These are phyloP conservation scores for Termitomyces eurrhizus DNA, from an alignment of 768 basidiomycete genomes.

Conservation along the genomic window DNA sequence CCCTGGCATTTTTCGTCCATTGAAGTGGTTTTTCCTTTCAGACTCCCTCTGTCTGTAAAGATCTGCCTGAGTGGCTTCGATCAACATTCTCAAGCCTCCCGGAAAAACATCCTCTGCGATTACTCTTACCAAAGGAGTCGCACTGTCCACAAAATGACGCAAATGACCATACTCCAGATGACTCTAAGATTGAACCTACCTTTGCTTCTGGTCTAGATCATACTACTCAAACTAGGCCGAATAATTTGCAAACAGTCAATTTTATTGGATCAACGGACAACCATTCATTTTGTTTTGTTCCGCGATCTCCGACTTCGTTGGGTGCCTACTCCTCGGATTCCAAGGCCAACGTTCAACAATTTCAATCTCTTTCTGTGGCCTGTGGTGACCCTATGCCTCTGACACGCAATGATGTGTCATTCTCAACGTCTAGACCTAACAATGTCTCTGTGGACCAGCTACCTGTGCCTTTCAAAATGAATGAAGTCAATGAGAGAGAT, in stretches of 20 bases:
- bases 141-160: background rate
- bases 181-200: conserved; percentile 9
- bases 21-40: background rate
- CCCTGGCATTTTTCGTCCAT: background rate
- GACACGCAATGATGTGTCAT: background rate
- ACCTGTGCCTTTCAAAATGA: background rate
- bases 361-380: background rate
- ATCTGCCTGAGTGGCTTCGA: conserved; percentile 55
- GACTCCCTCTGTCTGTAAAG: conserved; percentile 9
- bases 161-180: background rate
- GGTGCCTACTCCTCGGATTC: background rate
- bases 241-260: background rate
- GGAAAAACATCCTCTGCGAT: conserved; percentile 42
- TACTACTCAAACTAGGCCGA: background rate
- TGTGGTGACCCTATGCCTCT: background rate
- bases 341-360: background rate
- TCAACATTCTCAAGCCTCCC: conserved; percentile 46
- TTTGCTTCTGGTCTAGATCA: conserved; percentile 18
- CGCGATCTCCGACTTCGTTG: background rate
- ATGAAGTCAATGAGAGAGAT: background rate
- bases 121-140: conserved; percentile 28
- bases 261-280: background rate
- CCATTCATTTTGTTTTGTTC: background rate
- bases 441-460: background rate
- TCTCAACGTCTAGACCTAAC: background rate